A percentile compares a stretch with the other conserved stretches of the same genome.
These are phyloP conservation scores for Xylaria sp. DNA, from an alignment of 2,329 filamentous ascomycete genomes.

Conservation along the genomic window DNA sequence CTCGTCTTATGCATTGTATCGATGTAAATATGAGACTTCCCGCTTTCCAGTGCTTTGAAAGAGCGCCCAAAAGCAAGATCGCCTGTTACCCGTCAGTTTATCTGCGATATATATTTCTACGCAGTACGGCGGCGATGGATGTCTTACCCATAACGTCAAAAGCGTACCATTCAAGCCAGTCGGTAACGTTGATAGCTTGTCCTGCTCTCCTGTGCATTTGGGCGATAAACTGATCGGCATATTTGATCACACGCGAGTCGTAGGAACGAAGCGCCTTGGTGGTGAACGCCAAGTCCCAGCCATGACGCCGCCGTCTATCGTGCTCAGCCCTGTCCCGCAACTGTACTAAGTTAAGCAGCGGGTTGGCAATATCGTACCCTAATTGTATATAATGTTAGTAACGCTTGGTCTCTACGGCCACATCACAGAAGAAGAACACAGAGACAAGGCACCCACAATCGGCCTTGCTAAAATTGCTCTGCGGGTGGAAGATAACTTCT, in stretches of 20 bases:
- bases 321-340: conserved; percentile 35
- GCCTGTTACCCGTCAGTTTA: conserved; percentile 26
- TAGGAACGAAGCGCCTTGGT: conserved; percentile 37
- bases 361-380: conserved; percentile 41
- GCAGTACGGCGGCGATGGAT: not conserved
- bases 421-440: not conserved
- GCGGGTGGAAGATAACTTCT: conserved; percentile 33
- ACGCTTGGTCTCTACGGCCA: not conserved
- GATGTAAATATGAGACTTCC: conserved; percentile 37
- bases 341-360: conserved; percentile 35
- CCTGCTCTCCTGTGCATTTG: conserved; percentile 34
- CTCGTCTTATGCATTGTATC: conserved; percentile 38
- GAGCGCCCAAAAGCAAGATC: conserved; percentile 40
- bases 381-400: conserved; percentile 2
- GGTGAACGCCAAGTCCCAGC: conserved; percentile 40
- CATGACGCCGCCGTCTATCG: conserved; percentile 35
- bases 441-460: conserved; percentile 30
- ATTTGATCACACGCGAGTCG: conserved; percentile 36
- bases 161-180: conserved; percentile 39
- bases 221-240: conserved; percentile 36
- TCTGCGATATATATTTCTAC: not conserved
- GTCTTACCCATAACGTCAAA: conserved; percentile 42
- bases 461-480: conserved; percentile 35
- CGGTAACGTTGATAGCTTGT: conserved; percentile 30
- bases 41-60: conserved; percentile 33